Evolutionary conservation across 805 yeast species (phyloP), one percentile per base, ranked within the genome.

Genomic region (Spathaspora arborariae): DNA sequence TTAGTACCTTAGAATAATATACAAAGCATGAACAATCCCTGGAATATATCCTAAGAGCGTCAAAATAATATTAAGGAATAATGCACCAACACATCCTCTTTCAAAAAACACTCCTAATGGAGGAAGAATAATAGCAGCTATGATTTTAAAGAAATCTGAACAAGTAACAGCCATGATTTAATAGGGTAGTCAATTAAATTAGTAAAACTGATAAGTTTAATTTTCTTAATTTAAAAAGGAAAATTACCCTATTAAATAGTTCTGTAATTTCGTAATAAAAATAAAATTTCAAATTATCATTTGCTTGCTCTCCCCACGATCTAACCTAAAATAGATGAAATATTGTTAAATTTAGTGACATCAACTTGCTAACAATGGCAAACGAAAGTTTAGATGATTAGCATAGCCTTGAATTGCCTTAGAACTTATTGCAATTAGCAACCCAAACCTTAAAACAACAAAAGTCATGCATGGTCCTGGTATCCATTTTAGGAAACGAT

Each of bases 1-100:
- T 47, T 49, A 63, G 49, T 67, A 62, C 55, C 54, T 63, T 46
- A 67, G 53, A 37, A 81, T 79, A 41, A 83, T 69, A 57, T 78
- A 83, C 42, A 83, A 65, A 4, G 88, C 83, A 56, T 84, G 88
- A 13, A 84, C 59, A 44, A 82, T 75, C 49, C 88, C 95, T 2
- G 96, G 96, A 52, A 87, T 67, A 66, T 82, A 86, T 36, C 91
- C 94, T 48, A 88, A 73, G 51, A 81, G 62, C 19, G 91, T 82
- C 58, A 88, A 75, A 38, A 87, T 56, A 41, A 85, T 65, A 67
- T 85, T 85, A 58, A 87, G 70, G 48, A 64, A 61, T 8, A 64
- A 56, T 48, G 59, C 64, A 13, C 70, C 58, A 27, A 72, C 64
- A 61, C 83, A 79, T 34, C 86, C 86, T 52, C 74, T 65, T 64